Percentiles rank a stretch among this genome's conserved stretches.
Evolutionary conservation across 306 rosid species (phyloP).

Genomic region (Lathyrus oleraceus): DNA sequence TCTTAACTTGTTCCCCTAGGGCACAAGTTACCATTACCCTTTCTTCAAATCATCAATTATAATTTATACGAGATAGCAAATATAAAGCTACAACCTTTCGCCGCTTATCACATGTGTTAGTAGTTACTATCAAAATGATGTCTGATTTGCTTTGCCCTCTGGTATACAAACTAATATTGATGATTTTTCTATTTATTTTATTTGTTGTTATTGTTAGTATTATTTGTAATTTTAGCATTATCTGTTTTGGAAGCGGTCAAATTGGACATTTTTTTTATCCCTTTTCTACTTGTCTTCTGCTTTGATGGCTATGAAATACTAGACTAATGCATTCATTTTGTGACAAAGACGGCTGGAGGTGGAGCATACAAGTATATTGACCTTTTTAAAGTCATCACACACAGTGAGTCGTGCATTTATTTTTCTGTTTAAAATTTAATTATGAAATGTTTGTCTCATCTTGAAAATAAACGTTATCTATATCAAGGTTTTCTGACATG

Average conservation of each 20-base stretch:
- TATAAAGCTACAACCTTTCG: constrained; percentile 9
- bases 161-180: background rate
- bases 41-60: constrained; percentile 10
- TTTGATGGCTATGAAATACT: constrained; percentile 23
- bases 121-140: constrained; percentile 19
- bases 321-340: constrained; percentile 35
- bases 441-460: too few relatives aligned
- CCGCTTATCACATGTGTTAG: constrained; percentile 22
- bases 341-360: constrained; percentile 94
- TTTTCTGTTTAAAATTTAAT: too few relatives aligned
- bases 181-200: constrained; percentile 12
- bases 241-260: constrained; percentile 4
- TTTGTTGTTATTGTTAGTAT: constrained; percentile 7
- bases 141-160: background rate
- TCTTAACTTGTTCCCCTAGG: too few relatives aligned
- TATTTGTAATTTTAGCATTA: background rate
- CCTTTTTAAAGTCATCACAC: constrained; percentile 94
- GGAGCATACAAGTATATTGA: constrained; percentile 97
- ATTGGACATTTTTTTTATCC: background rate
- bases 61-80: background rate
- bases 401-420: too few relatives aligned
- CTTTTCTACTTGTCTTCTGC: constrained; percentile 13
- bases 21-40: too few relatives aligned
- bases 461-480: too few relatives aligned
- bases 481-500: too few relatives aligned